phyloP scores from a whole-genome alignment of 305 asterid genomes.

The Vinca major region DNA sequence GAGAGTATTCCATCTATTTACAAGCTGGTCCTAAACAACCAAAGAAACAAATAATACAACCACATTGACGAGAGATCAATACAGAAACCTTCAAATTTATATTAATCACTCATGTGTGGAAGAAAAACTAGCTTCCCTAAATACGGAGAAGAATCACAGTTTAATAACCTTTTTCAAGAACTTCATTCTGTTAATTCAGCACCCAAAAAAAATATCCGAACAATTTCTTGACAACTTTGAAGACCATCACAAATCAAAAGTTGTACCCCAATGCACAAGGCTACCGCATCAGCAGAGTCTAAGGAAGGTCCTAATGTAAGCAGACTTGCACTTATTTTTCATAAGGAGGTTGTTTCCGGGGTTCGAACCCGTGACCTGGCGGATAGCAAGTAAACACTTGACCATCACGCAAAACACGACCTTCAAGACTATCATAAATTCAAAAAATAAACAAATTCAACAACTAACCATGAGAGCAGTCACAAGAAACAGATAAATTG shows the following conservation, averaged over 20 bases:
- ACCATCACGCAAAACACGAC: too few relatives aligned
- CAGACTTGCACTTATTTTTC: too few relatives aligned
- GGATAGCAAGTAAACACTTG: too few relatives aligned
- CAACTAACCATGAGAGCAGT: neutral
- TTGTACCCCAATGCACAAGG: too few relatives aligned
- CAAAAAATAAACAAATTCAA: neutral
- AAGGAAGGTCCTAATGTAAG: too few relatives aligned
- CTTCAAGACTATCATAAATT: too few relatives aligned
- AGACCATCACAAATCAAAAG: neutral
- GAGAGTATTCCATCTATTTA: neutral
- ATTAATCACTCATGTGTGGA: too few relatives aligned
- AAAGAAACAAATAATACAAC: neutral
- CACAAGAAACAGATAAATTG: neutral
- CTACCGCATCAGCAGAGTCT: too few relatives aligned
- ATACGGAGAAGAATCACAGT: neutral
- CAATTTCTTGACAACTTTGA: neutral
- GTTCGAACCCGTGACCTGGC: too few relatives aligned
- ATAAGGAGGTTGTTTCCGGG: too few relatives aligned
- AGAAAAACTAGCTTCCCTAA: neutral
- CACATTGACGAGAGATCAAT: too few relatives aligned
- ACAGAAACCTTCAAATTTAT: neutral
- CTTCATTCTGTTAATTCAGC: too few relatives aligned
- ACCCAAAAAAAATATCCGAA: neutral
- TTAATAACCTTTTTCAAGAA: neutral
- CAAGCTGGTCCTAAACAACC: neutral